These are phyloP conservation scores for Candida xyloterini DNA, from an alignment of 805 yeast species.

Conservation along the genomic window DNA sequence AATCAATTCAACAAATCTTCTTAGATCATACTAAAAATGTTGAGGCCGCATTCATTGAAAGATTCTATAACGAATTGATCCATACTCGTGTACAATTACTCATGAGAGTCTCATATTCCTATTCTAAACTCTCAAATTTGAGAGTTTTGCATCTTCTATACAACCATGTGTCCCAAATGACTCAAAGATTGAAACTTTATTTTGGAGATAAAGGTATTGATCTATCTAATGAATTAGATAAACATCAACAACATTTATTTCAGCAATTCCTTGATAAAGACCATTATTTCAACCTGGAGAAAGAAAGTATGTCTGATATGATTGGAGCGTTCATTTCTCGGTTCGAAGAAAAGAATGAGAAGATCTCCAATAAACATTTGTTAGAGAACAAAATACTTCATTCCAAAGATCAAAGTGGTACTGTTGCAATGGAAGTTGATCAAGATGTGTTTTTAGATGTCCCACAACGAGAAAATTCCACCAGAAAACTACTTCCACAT, in stretches of 20 bases:
- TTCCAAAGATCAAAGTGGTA: slow-evolving; percentile 22
- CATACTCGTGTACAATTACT: slow-evolving; percentile 54
- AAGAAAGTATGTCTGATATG: slow-evolving; percentile 58
- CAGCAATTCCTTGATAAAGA: slow-evolving; percentile 63
- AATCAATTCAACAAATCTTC: slow-evolving; percentile 71
- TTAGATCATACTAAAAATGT: slow-evolving; percentile 55
- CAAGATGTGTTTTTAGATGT: slow-evolving; percentile 9
- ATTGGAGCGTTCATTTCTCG: slow-evolving; percentile 43
- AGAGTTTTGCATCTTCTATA: slow-evolving; percentile 71
- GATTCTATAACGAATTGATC: slow-evolving; percentile 72
- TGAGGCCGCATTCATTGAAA: slow-evolving; percentile 63
- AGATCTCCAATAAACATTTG: slow-evolving; percentile 35
- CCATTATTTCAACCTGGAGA: slow-evolving; percentile 69
- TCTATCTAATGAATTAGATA: slow-evolving; percentile 56
- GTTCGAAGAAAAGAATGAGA: slow-evolving; percentile 41
- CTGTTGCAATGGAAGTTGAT: slow-evolving; percentile 13
- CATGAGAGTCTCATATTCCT: slow-evolving; percentile 58
- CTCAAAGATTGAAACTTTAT: slow-evolving; percentile 62
- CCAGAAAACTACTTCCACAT: slow-evolving; percentile 14
- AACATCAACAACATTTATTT: slow-evolving; percentile 69
- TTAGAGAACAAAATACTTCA: slow-evolving; percentile 29
- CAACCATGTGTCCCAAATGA: slow-evolving; percentile 53
- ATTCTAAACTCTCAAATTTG: slow-evolving; percentile 68
- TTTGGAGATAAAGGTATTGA: slow-evolving; percentile 47
- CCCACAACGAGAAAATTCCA: slow-evolving; percentile 15